Conservation (phyloP, 1,284 basidiomycete species). For the Sporisorium exsertum region DNA sequence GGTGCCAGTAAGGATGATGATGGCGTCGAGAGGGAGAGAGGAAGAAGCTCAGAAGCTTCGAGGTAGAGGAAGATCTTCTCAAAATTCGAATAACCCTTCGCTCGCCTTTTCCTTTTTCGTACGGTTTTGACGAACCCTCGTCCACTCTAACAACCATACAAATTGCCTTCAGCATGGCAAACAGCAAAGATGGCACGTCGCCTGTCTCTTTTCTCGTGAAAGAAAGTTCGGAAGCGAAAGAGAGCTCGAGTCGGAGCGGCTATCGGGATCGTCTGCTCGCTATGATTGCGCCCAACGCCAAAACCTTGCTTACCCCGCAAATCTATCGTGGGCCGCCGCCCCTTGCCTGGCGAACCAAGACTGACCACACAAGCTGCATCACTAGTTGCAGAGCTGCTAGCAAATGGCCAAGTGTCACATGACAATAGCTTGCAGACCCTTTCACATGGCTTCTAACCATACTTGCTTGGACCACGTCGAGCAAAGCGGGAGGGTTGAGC, state of each 20-base stretch:
- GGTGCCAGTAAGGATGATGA: neutral
- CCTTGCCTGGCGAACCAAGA: neutral
- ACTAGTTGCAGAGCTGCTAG: neutral
- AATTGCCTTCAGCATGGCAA: neutral
- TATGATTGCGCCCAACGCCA: slow-evolving; percentile 4
- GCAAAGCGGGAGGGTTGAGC: neutral
- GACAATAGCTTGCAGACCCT: neutral
- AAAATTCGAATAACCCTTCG: too few species aligned
- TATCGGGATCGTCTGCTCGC: slow-evolving; percentile 35
- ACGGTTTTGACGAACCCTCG: neutral
- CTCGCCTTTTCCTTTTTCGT: too few species aligned
- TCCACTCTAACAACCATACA: neutral
- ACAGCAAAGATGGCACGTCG: neutral
- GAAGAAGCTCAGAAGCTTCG: neutral
- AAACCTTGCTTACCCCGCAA: slow-evolving; percentile 23
- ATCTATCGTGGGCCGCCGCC: neutral
- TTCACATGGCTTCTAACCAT: neutral
- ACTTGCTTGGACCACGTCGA: neutral
- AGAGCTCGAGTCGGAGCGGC: slow-evolving; percentile 7
- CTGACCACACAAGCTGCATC: neutral
- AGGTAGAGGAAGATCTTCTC: slow-evolving; percentile 22
- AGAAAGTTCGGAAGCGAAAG: slow-evolving; percentile 37
- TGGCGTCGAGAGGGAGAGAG: neutral
- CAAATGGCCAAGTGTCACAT: neutral
- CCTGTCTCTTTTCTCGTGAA: slow-evolving; percentile 15